Conservation (phyloP, 352 stramenopile genomes). For the Globisporangium okanoganense region DNA sequence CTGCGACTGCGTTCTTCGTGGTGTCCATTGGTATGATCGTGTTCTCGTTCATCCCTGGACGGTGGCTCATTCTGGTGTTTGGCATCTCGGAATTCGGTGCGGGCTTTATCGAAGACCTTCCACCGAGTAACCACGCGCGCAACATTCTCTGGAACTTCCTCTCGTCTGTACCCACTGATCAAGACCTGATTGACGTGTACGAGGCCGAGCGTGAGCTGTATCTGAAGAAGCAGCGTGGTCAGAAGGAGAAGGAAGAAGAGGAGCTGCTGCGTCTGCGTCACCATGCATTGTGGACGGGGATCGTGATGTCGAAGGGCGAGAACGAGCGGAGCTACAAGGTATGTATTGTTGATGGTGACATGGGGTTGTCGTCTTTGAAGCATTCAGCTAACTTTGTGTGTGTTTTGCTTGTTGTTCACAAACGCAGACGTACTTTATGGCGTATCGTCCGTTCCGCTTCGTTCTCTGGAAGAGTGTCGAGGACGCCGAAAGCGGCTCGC, state of each 20-base stretch:
- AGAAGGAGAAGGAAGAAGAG: conserved; percentile 49
- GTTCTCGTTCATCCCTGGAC: conserved; percentile 60
- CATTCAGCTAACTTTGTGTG: neutral
- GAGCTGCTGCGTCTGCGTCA: conserved; percentile 48
- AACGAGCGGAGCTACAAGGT: conserved; percentile 72
- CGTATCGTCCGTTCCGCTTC: conserved; percentile 73
- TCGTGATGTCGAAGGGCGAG: conserved; percentile 56
- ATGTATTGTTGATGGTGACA: neutral
- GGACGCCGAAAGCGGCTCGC: conserved; percentile 54
- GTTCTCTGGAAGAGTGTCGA: conserved; percentile 77
- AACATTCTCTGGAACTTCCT: conserved; percentile 83
- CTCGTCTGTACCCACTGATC: conserved; percentile 73
- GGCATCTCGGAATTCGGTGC: conserved; percentile 75
- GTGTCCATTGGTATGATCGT: conserved; percentile 47
- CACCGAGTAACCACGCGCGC: conserved; percentile 70
- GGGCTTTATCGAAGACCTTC: conserved; percentile 71
- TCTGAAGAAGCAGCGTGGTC: conserved; percentile 35
- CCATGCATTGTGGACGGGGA: conserved; percentile 67
- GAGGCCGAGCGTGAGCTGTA: conserved; percentile 61
- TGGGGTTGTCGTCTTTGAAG: neutral
- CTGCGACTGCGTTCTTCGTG: conserved; percentile 48
- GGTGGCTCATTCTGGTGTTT: conserved; percentile 74
- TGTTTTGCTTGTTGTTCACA: conserved; percentile 14
- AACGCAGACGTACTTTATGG: conserved; percentile 45
- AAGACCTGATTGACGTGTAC: conserved; percentile 79